Conservation (phyloP, 2,329 filamentous ascomycete species). For the Alternaria novae-zelandiae region DNA sequence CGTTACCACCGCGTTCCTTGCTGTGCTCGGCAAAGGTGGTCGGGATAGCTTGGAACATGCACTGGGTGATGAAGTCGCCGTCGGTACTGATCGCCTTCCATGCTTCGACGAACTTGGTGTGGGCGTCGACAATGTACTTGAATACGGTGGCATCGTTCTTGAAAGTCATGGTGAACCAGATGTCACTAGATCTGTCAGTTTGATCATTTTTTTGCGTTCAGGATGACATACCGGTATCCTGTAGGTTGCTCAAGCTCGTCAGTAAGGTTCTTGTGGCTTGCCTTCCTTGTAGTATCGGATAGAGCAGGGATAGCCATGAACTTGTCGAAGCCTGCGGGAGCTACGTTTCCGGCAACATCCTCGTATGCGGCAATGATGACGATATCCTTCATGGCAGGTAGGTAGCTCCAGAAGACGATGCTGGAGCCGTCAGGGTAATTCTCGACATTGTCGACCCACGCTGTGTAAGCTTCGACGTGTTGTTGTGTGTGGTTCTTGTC, state of each 20-base stretch:
- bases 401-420: constrained; percentile 34
- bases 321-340: constrained; percentile 26
- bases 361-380: constrained; percentile 29
- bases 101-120: constrained; percentile 27
- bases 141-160: constrained; percentile 25
- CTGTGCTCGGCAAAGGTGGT: constrained; percentile 25
- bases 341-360: constrained; percentile 26
- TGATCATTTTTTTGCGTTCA: too few relatives aligned
- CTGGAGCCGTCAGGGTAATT: constrained; percentile 30
- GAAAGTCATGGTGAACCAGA: constrained; percentile 36
- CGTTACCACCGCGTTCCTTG: constrained; percentile 31
- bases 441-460: constrained; percentile 31
- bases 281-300: constrained; percentile 25
- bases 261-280: constrained; percentile 29
- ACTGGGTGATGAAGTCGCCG: constrained; percentile 30
- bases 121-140: constrained; percentile 24
- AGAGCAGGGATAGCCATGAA: constrained; percentile 26
- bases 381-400: constrained; percentile 18
- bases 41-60: constrained; percentile 33
- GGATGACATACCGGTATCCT: constrained; percentile 27
- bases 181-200: constrained; percentile 18
- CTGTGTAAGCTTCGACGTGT: constrained; percentile 26
- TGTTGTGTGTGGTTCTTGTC: constrained; percentile 18
- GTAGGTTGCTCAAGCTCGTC: constrained; percentile 32
- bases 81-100: constrained; percentile 17